A percentile compares a stretch with the other conserved stretches of the same genome.
Conservation (phyloP, 2,329 filamentous ascomycete genomes). For the Thielaviopsis ethacetica region DNA sequence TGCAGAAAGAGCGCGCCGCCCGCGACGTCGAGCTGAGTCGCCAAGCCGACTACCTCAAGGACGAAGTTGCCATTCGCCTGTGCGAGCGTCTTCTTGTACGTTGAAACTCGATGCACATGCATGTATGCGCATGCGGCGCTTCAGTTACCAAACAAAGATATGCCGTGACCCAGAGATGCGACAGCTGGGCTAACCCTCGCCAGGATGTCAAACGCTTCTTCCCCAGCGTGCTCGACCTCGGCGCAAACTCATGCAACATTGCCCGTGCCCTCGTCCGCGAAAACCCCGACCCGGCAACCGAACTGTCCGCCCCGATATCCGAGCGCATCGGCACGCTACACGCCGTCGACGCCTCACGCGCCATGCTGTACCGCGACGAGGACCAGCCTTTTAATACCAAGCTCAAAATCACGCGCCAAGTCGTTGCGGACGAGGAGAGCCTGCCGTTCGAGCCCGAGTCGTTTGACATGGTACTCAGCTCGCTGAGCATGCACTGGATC, state of each 20-base stretch:
- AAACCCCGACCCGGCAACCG: constrained; percentile 44
- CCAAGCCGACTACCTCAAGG: constrained; percentile 79
- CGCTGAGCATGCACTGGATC: constrained; percentile 86
- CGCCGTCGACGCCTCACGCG: constrained; percentile 65
- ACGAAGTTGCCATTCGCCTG: constrained; percentile 73
- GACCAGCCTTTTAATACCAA: constrained; percentile 57
- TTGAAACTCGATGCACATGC: too few relatives aligned
- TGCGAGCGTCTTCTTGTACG: constrained; percentile 68
- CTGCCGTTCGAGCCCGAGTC: constrained; percentile 59
- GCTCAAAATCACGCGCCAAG: constrained; percentile 55
- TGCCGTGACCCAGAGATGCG: too few relatives aligned
- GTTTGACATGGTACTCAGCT: constrained; percentile 84
- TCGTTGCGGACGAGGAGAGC: constrained; percentile 62
- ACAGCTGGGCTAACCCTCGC: neutral
- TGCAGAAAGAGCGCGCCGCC: constrained; percentile 81
- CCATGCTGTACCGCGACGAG: constrained; percentile 66
- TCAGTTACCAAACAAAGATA: too few relatives aligned
- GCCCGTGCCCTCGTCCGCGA: constrained; percentile 61
- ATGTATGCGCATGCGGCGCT: too few relatives aligned
- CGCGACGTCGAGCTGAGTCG: constrained; percentile 53
- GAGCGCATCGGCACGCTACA: constrained; percentile 57
- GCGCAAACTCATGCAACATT: constrained; percentile 91
- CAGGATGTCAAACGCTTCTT: constrained; percentile 88
- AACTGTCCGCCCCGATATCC: constrained; percentile 48
- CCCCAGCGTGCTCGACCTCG: constrained; percentile 72